phyloP scores from a whole-genome alignment of 169 alveolate species.

The Plasmodium fragile region DNA sequence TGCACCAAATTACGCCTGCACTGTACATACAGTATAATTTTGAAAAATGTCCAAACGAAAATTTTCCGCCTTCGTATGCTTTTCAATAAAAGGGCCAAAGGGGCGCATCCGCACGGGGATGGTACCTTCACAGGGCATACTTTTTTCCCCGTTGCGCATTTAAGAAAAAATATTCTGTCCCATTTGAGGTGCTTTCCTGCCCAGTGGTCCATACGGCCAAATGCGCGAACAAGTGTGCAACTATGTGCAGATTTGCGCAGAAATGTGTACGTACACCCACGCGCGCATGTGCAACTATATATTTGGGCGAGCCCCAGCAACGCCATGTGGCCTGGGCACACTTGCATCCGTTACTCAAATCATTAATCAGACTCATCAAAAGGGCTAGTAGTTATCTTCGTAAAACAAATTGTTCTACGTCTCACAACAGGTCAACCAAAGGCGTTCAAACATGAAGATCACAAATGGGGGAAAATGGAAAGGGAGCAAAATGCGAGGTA shows the following conservation, averaged over 20 bases:
- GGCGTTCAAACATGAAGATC: not conserved
- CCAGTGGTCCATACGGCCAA: not conserved
- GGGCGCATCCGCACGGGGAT: not conserved
- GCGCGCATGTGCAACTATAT: not conserved
- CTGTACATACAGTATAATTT: constrained; percentile 5
- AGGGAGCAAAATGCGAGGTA: not conserved
- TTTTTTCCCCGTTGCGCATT: not conserved
- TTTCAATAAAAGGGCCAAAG: not conserved
- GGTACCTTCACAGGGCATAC: not conserved
- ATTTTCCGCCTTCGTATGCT: not conserved
- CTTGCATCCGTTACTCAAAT: not conserved
- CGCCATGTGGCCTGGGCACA: not conserved
- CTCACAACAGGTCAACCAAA: not conserved
- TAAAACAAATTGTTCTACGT: not conserved
- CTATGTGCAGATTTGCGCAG: not conserved
- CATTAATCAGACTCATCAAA: not conserved
- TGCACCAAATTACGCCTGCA: not conserved
- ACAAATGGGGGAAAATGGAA: not conserved
- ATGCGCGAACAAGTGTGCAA: not conserved
- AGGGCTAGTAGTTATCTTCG: not conserved
- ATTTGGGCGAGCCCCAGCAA: not conserved
- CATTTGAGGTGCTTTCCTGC: not conserved
- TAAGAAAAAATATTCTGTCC: not conserved
- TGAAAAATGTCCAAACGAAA: not conserved
- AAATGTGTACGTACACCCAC: not conserved